phyloP scores from a whole-genome alignment of 2,329 filamentous ascomycete species.

The Penicillium sp. region DNA sequence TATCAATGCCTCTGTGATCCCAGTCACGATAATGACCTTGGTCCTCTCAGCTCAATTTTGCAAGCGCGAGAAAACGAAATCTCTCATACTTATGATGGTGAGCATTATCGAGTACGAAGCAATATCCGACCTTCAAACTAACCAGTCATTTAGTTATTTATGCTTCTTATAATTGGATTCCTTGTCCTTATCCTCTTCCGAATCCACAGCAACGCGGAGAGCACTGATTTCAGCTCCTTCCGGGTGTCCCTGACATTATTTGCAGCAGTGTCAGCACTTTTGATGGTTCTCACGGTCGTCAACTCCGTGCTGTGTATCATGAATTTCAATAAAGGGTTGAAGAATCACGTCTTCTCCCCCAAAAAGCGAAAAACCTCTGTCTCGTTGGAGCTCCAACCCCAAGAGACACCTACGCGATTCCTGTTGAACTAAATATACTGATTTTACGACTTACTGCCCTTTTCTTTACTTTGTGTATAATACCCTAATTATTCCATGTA shows the following conservation, averaged over 20 bases:
- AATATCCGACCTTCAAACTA: not conserved
- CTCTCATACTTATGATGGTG: constrained; percentile 19
- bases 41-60: constrained; percentile 19
- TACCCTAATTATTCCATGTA: not conserved
- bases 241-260: constrained; percentile 20
- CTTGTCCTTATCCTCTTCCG: constrained; percentile 10
- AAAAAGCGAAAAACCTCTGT: constrained; percentile 1
- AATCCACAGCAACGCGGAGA: constrained; percentile 2
- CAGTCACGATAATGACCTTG: constrained; percentile 15
- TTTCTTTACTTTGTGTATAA: not conserved
- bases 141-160: constrained; percentile 10
- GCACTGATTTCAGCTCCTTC: constrained; percentile 9
- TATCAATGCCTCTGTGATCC: constrained; percentile 17
- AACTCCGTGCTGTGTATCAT: constrained; percentile 20
- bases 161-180: constrained; percentile 14
- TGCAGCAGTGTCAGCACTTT: constrained; percentile 11
- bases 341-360: constrained; percentile 6
- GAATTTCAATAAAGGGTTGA: constrained; percentile 23
- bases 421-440: constrained; percentile 2
- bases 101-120: not conserved
- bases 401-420: constrained; percentile 7
- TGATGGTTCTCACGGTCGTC: constrained; percentile 13
- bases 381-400: constrained; percentile 4
- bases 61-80: constrained; percentile 20
- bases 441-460: not conserved